Conservation (phyloP, 2,329 filamentous ascomycete genomes). For the Aureobasidium pullulans region DNA sequence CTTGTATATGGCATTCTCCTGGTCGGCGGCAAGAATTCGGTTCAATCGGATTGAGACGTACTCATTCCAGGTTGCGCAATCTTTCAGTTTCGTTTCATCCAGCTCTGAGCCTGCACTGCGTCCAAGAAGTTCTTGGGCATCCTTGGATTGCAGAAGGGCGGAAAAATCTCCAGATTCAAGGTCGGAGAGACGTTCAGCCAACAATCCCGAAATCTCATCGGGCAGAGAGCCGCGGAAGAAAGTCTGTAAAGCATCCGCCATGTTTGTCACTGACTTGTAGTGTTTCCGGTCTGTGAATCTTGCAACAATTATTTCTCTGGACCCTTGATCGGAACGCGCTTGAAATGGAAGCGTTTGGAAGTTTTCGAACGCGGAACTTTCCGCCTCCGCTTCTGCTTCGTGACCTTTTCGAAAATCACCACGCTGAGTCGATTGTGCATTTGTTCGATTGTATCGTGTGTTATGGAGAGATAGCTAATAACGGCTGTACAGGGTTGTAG, state of each 20-base stretch:
- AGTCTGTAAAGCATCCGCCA: conserved; percentile 32
- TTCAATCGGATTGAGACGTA: conserved; percentile 38
- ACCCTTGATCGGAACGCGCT: neutral
- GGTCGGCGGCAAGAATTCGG: conserved; percentile 27
- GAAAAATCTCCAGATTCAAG: conserved; percentile 38
- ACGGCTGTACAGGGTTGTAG: too few relatives aligned
- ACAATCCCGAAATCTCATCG: conserved; percentile 32
- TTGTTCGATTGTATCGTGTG: too few relatives aligned
- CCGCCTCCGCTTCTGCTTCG: neutral
- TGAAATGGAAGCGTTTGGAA: neutral
- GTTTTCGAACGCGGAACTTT: neutral
- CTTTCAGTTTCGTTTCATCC: conserved; percentile 24
- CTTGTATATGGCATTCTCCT: conserved; percentile 29
- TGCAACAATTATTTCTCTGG: conserved; percentile 8
- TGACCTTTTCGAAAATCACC: too few relatives aligned
- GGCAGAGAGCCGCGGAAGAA: conserved; percentile 36
- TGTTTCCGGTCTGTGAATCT: neutral
- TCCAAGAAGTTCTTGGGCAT: conserved; percentile 36
- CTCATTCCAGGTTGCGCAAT: conserved; percentile 38
- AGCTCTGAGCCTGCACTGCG: conserved; percentile 29
- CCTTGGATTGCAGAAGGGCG: conserved; percentile 30
- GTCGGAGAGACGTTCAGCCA: conserved; percentile 30
- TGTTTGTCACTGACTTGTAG: neutral
- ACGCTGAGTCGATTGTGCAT: too few relatives aligned
- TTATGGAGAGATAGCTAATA: too few relatives aligned